Evolutionary conservation across 192 early-diverging fungal genomes (phyloP).

Genomic region (Paraglomus occultum): DNA sequence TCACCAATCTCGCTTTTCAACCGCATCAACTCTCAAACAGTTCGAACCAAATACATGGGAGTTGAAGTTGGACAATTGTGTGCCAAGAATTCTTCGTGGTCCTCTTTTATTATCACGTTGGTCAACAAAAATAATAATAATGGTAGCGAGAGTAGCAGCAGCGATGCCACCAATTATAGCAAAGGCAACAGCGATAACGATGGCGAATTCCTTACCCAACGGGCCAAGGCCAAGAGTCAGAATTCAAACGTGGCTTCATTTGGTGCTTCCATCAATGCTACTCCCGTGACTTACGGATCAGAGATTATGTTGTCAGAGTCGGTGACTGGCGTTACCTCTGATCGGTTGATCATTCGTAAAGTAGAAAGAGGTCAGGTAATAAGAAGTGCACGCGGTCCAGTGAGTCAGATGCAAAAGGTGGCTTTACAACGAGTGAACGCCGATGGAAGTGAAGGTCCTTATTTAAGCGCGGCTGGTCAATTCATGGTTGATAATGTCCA

Average conservation of each 20-base stretch:
- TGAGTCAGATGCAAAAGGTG: slow-evolving; percentile 86
- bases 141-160: slow-evolving; percentile 3
- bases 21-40: slow-evolving; percentile 89
- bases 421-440: slow-evolving; percentile 54
- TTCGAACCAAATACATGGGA: slow-evolving; percentile 81
- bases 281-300: slow-evolving; percentile 68
- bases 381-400: slow-evolving; percentile 59
- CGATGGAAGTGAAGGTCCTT: slow-evolving; percentile 31
- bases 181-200: slow-evolving; percentile 29
- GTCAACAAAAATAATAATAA: slow-evolving; percentile 25
- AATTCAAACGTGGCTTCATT: slow-evolving; percentile 31
- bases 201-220: slow-evolving; percentile 22
- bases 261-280: slow-evolving; percentile 26
- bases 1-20: slow-evolving; percentile 83
- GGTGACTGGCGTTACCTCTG: slow-evolving; percentile 59
- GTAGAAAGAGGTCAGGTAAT: slow-evolving; percentile 73
- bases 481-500: slow-evolving; percentile 22
- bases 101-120: slow-evolving; percentile 56
- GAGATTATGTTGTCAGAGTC: slow-evolving; percentile 70
- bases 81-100: slow-evolving; percentile 62
- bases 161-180: slow-evolving; percentile 12
- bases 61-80: slow-evolving; percentile 57
- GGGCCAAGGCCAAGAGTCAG: slow-evolving; percentile 15
- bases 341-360: slow-evolving; percentile 72
- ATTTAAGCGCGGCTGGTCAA: slow-evolving; percentile 46